Percentiles rank a stretch among this genome's conserved stretches.
Evolutionary conservation across 2,329 filamentous ascomycete genomes (phyloP).

Genomic region (Phaeosphaeriaceae sp.): DNA sequence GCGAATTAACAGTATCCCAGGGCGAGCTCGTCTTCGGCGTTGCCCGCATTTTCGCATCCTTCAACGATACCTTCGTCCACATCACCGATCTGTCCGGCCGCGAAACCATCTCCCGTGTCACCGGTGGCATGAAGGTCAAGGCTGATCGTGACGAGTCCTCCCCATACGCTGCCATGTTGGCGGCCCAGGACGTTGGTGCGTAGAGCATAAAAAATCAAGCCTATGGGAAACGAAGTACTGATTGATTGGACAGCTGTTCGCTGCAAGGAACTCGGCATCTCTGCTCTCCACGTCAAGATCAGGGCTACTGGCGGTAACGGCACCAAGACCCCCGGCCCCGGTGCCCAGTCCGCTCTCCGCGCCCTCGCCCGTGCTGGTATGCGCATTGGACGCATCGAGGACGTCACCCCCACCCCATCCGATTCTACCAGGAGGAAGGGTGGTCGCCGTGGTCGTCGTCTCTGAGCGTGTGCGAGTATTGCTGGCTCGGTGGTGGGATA

Average conservation of each 20-base stretch:
- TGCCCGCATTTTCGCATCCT: slow-evolving; percentile 94
- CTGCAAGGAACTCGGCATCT: slow-evolving; percentile 86
- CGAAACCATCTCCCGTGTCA: slow-evolving; percentile 99
- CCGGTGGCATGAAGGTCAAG: slow-evolving; percentile 99
- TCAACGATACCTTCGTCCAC: slow-evolving; percentile 75
- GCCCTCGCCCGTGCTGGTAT: slow-evolving; percentile 98
- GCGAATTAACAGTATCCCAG: slow-evolving; percentile 48
- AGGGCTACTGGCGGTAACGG: slow-evolving; percentile 99
- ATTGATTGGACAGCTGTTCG: slow-evolving; percentile 67
- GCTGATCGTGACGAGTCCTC: slow-evolving; percentile 96
- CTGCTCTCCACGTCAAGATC: slow-evolving; percentile 99
- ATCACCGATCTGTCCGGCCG: slow-evolving; percentile 98
- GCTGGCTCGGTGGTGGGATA: slow-evolving; percentile 45
- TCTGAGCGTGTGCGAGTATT: slow-evolving; percentile 68
- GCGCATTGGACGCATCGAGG: slow-evolving; percentile 99
- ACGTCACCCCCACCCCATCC: slow-evolving; percentile 98
- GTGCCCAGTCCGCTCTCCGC: slow-evolving; percentile 98
- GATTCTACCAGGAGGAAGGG: slow-evolving; percentile 99
- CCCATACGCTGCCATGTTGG: slow-evolving; percentile 99
- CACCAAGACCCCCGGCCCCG: slow-evolving; percentile 99
- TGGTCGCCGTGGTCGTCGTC: slow-evolving; percentile 99
- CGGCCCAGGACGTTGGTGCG: slow-evolving; percentile 78
- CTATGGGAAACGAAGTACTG: slow-evolving; percentile 48
- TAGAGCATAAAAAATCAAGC: slow-evolving; percentile 7
- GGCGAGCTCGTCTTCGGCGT: slow-evolving; percentile 98